phyloP scores from a whole-genome alignment of 139 green algal species.

The Chlamydomonas sphaeroides region DNA sequence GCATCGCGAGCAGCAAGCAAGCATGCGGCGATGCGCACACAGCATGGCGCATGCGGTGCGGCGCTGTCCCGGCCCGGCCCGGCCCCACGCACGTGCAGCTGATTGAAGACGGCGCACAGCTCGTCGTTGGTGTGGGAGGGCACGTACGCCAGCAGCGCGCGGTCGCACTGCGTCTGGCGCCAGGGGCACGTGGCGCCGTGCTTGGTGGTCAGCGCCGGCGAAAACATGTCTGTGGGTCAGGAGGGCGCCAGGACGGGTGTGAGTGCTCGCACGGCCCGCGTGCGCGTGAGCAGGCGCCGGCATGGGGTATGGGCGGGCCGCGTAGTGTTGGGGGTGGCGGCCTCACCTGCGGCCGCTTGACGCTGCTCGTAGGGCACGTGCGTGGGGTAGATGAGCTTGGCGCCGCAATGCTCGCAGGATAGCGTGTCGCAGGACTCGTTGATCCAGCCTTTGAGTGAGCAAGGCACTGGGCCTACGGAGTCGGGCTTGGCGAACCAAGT shows the following conservation, averaged over 20 bases:
- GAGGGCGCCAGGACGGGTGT: too few species aligned
- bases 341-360: conserved; percentile 44
- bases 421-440: conserved; percentile 71
- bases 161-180: conserved; percentile 52
- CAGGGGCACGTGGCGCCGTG: conserved; percentile 71
- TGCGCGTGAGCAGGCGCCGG: too few species aligned
- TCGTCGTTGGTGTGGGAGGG: conserved; percentile 23
- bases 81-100: too few species aligned
- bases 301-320: too few species aligned
- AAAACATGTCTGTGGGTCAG: conserved; percentile 29
- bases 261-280: too few species aligned
- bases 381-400: conserved; percentile 65
- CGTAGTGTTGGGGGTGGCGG: conserved; percentile 26
- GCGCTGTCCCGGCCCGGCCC: too few species aligned
- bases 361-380: conserved; percentile 38
- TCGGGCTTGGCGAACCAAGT: conserved; percentile 84
- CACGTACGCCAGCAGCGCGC: conserved; percentile 66
- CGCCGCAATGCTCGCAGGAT: conserved; percentile 67
- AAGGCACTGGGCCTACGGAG: conserved; percentile 64
- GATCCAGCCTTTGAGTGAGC: conserved; percentile 66
- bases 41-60: too few species aligned
- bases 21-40: too few species aligned
- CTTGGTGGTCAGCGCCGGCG: conserved; percentile 41
- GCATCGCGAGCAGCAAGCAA: too few species aligned
- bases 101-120: not conserved